Evolutionary conservation across 768 basidiomycete species (phyloP).

Genomic region (Tylopilus sp.): DNA sequence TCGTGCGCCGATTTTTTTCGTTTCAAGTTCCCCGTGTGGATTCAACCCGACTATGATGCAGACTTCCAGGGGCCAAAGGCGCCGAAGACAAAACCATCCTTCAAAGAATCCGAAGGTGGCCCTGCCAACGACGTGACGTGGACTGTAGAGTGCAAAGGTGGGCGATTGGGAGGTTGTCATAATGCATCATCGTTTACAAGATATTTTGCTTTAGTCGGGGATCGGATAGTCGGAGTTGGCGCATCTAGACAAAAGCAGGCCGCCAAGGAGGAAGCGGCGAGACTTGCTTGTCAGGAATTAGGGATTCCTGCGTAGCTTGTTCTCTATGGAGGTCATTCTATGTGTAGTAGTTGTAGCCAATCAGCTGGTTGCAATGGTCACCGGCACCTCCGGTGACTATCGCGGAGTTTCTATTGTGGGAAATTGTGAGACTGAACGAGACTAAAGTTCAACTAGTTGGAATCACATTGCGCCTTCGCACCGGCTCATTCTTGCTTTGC

Average conservation of each 20-base stretch:
- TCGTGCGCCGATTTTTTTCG: conserved; percentile 32
- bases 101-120: conserved; percentile 39
- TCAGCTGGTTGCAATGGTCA: not conserved
- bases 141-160: conserved; percentile 59
- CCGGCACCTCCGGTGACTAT: not conserved
- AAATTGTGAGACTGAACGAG: conserved; percentile 1
- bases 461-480: not conserved
- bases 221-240: conserved; percentile 45
- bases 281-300: conserved; percentile 37
- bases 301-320: conserved; percentile 16
- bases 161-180: conserved; percentile 12
- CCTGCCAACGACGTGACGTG: conserved; percentile 42
- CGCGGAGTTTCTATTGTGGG: conserved; percentile 30
- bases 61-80: conserved; percentile 34
- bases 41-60: conserved; percentile 14
- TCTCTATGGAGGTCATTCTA: not conserved
- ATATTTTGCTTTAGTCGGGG: conserved; percentile 39
- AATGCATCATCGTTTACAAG: not conserved
- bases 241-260: conserved; percentile 39
- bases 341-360: not conserved
- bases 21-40: not conserved
- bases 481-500: not conserved
- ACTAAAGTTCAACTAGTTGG: conserved; percentile 1
- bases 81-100: conserved; percentile 36
- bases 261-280: conserved; percentile 50